Evolutionary conservation across 805 yeast species (phyloP), one percentile per base, ranked within the genome.

Genomic region (Sugiyamaella smithiae): DNA sequence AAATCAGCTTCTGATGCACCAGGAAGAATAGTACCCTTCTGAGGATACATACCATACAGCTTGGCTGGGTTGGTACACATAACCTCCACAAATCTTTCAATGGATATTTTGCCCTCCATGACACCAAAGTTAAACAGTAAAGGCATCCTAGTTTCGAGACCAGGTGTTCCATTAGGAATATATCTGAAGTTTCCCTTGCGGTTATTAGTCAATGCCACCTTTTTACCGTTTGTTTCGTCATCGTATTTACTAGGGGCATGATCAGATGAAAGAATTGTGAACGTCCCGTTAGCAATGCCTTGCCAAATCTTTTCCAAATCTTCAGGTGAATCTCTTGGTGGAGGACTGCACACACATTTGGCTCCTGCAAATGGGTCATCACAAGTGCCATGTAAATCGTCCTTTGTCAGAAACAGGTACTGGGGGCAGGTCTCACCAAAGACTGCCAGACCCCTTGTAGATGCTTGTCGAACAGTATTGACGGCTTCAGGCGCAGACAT

Each of bases 391-490:
- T 65, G 65, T 46, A 71, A 53, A 17, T 60, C 61, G 32, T 70
- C 74, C 26, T 71, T 67, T 2, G 75, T 71, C 17, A 75, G 55
- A 47, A 72, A 69, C 24, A 74, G 58, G 51, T 75, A 75, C 60
- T 75, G 80, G 6, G 78, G 78, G 52, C 80, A 75, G 1, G 80
- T 74, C 54, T 75, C 78, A 4, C 77, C 76, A 55, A 62, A 70
- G 2, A 75, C 66, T n/a, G 78, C 77, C 17, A 65, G 57, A 47
- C 67, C 57, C 14, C 64, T 55, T 29, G 66, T 67, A 58, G 74
- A 78, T 0, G 78, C 77, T 2, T 54, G 59, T 43, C 69, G 64
- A 25, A 75, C 75, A 53, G 69, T 72, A 1, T 60, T 58, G 25
- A 73, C 53, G 0, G 77, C 74, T 3, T 63, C 63, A 14, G 68